phyloP scores from a whole-genome alignment of 2,329 filamentous ascomycete genomes.

The Stagonosporopsis cucurbitacearum region DNA sequence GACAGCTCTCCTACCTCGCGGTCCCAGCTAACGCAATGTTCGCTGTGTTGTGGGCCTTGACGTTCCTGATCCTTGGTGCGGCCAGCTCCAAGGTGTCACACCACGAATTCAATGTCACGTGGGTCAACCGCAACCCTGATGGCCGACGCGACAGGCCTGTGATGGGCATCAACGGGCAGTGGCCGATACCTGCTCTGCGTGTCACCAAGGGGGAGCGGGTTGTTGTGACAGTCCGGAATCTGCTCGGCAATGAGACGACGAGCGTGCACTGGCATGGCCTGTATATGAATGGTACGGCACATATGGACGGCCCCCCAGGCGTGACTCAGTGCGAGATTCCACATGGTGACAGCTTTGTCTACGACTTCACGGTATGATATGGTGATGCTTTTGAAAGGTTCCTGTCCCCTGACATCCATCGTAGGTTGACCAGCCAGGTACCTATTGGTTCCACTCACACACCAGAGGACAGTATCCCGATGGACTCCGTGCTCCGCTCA shows the following conservation, averaged over 20 bases:
- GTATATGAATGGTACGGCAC: slow-evolving; percentile 74
- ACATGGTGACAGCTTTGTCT: slow-evolving; percentile 67
- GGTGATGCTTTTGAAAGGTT: slow-evolving; percentile 26
- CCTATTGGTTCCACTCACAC: slow-evolving; percentile 72
- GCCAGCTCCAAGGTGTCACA: slow-evolving; percentile 40
- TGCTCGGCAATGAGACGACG: slow-evolving; percentile 66
- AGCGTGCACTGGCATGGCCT: slow-evolving; percentile 78
- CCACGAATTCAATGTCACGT: slow-evolving; percentile 60
- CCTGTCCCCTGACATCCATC: not conserved
- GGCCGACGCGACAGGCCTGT: slow-evolving; percentile 53
- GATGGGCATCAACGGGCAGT: slow-evolving; percentile 74
- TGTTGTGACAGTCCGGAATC: slow-evolving; percentile 70
- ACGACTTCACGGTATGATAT: slow-evolving; percentile 51
- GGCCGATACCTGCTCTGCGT: slow-evolving; percentile 74
- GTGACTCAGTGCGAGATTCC: slow-evolving; percentile 65
- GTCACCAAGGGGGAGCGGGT: slow-evolving; percentile 76
- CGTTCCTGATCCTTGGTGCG: slow-evolving; percentile 20
- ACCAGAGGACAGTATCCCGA: slow-evolving; percentile 67
- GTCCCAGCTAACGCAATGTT: not conserved
- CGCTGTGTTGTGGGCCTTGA: not conserved
- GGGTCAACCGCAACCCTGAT: slow-evolving; percentile 62
- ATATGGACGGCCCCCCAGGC: slow-evolving; percentile 73
- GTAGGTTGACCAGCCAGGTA: slow-evolving; percentile 57
- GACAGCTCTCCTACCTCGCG: not conserved
- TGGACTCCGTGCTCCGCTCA: slow-evolving; percentile 68